phyloP scores from a whole-genome alignment of 352 stramenopile genomes.

The Globisporangium polare region DNA sequence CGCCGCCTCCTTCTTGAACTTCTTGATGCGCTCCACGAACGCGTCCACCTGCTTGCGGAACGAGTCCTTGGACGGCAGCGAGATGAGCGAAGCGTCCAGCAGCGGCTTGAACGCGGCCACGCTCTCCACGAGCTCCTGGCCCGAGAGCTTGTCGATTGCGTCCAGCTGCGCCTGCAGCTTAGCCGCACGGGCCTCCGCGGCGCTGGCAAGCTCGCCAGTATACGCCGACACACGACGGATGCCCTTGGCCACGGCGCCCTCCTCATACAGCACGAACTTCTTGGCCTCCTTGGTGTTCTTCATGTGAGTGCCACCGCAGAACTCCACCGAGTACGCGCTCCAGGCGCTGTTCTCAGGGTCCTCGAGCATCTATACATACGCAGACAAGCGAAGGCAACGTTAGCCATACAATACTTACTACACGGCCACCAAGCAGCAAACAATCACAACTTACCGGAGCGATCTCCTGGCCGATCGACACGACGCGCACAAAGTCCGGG shows the following conservation, averaged over 20 bases:
- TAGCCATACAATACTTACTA: no score
- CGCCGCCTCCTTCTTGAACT: constrained; percentile 75
- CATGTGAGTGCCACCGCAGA: constrained; percentile 98
- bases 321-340: constrained; percentile 95
- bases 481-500: constrained; percentile 97
- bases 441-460: constrained; percentile 11
- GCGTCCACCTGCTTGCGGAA: constrained; percentile 71
- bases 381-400: no score
- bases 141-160: constrained; percentile 63
- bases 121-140: constrained; percentile 77
- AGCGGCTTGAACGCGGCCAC: constrained; percentile 91
- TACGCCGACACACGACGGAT: constrained; percentile 96
- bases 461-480: constrained; percentile 91
- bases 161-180: constrained; percentile 79
- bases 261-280: constrained; percentile 97
- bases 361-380: constrained; percentile 40
- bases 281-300: constrained; percentile 94
- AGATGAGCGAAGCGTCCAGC: constrained; percentile 87
- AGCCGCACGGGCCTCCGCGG: constrained; percentile 84
- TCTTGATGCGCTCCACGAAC: constrained; percentile 76
- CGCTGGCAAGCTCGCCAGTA: constrained; percentile 84
- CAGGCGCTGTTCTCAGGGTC: constrained; percentile 88
- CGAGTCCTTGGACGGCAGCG: constrained; percentile 88
- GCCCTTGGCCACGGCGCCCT: constrained; percentile 96
- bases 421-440: no score